phyloP scores from a whole-genome alignment of 306 rosid species.

The Sicyos baderoa region DNA sequence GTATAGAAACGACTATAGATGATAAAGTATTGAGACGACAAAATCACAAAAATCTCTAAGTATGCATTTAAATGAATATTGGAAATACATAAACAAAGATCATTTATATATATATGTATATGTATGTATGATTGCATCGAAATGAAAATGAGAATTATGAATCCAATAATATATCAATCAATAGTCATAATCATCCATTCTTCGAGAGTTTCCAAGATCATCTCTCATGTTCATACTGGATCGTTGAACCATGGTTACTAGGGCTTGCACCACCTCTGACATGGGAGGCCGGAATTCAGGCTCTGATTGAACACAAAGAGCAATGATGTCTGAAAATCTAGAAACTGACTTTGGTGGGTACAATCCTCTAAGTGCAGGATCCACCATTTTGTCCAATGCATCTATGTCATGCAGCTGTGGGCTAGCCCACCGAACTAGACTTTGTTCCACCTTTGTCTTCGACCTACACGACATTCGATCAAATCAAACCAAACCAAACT shows the following conservation, averaged over 20 bases:
- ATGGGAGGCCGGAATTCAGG: slow-evolving; percentile 66
- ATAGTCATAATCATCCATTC: slow-evolving; percentile 38
- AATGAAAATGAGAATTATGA: neutral
- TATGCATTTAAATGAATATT: neutral
- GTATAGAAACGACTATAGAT: no score
- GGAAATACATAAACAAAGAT: neutral
- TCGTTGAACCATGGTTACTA: slow-evolving; percentile 49
- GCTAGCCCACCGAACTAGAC: slow-evolving; percentile 73
- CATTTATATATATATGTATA: no score
- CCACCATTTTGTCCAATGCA: slow-evolving; percentile 60
- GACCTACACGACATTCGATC: slow-evolving; percentile 32
- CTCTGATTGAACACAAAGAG: slow-evolving; percentile 73
- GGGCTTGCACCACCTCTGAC: slow-evolving; percentile 69
- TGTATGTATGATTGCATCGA: neutral
- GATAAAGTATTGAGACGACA: no score
- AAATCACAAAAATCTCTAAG: neutral
- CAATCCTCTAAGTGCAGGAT: slow-evolving; percentile 76
- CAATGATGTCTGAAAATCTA: slow-evolving; percentile 64
- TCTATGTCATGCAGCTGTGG: slow-evolving; percentile 70
- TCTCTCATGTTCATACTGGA: slow-evolving; percentile 53
- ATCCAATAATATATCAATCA: neutral
- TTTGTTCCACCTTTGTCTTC: slow-evolving; percentile 47
- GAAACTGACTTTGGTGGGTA: slow-evolving; percentile 81
- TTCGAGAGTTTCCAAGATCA: slow-evolving; percentile 42
- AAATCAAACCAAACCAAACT: neutral